These are phyloP conservation scores for Talaromyces trachyspermus DNA, from an alignment of 495 filamentous ascomycete genomes.

Conservation along the genomic window DNA sequence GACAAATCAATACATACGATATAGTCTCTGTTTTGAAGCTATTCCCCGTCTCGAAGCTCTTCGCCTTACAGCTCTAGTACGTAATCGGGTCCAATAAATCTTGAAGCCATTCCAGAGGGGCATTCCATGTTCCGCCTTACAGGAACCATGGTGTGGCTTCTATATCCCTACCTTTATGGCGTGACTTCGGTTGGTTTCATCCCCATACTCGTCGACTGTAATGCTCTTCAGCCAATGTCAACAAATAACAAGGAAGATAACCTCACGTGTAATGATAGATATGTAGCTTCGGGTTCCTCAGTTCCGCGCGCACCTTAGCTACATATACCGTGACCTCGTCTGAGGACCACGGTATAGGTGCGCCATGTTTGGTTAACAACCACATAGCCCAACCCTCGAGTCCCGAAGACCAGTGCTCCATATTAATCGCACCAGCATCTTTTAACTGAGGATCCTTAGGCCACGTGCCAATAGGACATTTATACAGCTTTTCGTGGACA, in stretches of 20 bases:
- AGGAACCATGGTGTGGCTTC: too few relatives aligned
- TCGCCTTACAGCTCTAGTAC: too few relatives aligned
- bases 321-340: conserved; percentile 20
- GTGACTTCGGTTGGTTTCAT: conserved; percentile 8
- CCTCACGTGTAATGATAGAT: conserved; percentile 13
- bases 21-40: too few relatives aligned
- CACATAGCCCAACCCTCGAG: conserved; percentile 22
- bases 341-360: conserved; percentile 17
- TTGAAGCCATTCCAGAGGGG: too few relatives aligned
- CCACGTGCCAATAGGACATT: too few relatives aligned
- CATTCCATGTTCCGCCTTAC: too few relatives aligned
- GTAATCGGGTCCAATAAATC: too few relatives aligned
- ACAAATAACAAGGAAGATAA: not conserved
- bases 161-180: too few relatives aligned
- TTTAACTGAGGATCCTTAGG: conserved; percentile 16
- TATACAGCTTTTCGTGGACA: too few relatives aligned
- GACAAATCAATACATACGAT: too few relatives aligned
- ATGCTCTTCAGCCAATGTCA: not conserved
- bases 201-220: conserved; percentile 14
- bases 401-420: conserved; percentile 15
- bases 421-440: conserved; percentile 16
- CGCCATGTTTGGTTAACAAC: conserved; percentile 19
- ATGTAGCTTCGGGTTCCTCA: conserved; percentile 16
- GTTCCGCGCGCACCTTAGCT: conserved; percentile 14
- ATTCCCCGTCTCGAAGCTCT: too few relatives aligned